phyloP scores from a whole-genome alignment of 352 stramenopile genomes.

The Blastocystis sp. region DNA sequence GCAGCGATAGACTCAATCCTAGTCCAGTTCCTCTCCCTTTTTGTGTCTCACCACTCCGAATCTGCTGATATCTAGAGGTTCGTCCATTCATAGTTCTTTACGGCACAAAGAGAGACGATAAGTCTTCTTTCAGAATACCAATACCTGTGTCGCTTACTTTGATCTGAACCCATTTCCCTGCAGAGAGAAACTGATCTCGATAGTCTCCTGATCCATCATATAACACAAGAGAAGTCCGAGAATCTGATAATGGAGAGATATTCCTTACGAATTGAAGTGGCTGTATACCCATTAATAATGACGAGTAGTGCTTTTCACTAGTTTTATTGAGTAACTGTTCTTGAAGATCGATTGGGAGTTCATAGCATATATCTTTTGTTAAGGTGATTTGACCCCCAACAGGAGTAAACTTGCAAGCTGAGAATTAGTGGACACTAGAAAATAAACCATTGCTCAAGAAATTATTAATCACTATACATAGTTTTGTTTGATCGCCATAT shows the following conservation, averaged over 20 bases:
- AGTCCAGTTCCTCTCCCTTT: constrained; percentile 33
- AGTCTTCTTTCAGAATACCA: constrained; percentile 31
- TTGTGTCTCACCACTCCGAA: constrained; percentile 11
- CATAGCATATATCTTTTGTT: not conserved
- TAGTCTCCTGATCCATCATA: not conserved
- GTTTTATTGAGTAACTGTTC: not conserved
- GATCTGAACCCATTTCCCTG: not conserved
- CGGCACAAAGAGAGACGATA: constrained; percentile 8
- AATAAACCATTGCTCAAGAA: not conserved
- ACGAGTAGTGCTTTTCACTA: not conserved
- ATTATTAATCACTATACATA: not conserved
- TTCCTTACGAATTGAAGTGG: not conserved
- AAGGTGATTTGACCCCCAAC: not conserved
- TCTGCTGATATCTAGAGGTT: not conserved
- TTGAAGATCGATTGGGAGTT: not conserved
- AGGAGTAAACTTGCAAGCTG: not conserved
- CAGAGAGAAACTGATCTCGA: not conserved
- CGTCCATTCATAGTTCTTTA: not conserved
- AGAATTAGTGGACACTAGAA: not conserved
- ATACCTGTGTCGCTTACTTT: constrained; percentile 7
- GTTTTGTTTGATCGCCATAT: not conserved
- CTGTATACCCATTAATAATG: not conserved
- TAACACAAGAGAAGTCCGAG: not conserved
- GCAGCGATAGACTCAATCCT: not conserved
- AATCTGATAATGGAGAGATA: not conserved